Base-by-base conservation (phyloP, 768 basidiomycete genomes). In the Termitomyces sp. region DNA sequence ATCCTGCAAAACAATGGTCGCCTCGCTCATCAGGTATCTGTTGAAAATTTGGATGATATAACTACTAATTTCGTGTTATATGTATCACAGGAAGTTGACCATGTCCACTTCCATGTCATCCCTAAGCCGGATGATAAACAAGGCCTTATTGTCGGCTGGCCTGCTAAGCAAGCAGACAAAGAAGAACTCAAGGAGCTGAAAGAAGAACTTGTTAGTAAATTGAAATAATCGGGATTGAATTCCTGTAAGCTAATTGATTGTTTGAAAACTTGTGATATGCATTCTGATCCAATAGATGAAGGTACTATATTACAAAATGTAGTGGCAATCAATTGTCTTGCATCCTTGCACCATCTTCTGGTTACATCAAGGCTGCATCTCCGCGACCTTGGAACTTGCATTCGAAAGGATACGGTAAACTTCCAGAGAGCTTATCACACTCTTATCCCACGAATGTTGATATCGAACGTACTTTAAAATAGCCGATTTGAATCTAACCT, bases 41-140 rank as follows among this genome's bases (percentile, higher is more conserved):
- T 21, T 10, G 40, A 52, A 5, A 30, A 32, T 24, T 43, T 34
- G 9, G 6, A 44, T 41, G 12, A 32, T 19, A 15, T 6, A 17
- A 3, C 11, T 28, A 9, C 40, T 47, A 12, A 51, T 15, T 45
- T 8, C 14, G 35, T 34, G 15, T 15, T 1, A 37, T 37, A 7
- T 32, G 14, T 37, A 24, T 48, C 35, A 53, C 59, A 87, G 84
- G 74, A 81, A 50, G 92, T 96, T 26, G 81, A 85, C 53, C 93
- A 96, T 63, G 92, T 93, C 14, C 93, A 96, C 68, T 93, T 93
- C 73, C 93, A 98, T 64, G 78, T 98, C 62, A 95, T 98, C 58
- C 94, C 95, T 3, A 98, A 97, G 68, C 92, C 90, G 0, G 71
- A 72, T 5, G 80, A 84, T 44, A 66, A 79, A 5, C 84, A 88